Evolutionary conservation across 768 basidiomycete genomes (phyloP).

Genomic region (Cubamyces lactineus): DNA sequence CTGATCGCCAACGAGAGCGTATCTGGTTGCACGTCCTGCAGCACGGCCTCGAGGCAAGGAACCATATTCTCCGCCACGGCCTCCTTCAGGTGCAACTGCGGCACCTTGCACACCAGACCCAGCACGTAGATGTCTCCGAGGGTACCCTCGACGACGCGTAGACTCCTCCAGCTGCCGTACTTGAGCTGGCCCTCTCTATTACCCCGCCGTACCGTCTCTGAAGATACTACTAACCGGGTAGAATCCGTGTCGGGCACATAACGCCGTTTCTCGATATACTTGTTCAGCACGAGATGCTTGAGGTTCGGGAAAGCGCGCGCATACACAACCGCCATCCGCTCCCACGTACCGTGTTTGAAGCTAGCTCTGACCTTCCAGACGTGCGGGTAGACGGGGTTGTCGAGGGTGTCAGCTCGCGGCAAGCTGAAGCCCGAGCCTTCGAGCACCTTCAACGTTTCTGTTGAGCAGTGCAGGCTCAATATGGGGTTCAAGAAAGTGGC

Average conservation of each 20-base stretch:
- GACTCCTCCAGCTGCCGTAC: constrained; percentile 8
- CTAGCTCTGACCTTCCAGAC: constrained; percentile 1
- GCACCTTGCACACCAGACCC: constrained; percentile 14
- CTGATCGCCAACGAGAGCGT: neutral
- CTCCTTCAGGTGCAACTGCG: constrained; percentile 7
- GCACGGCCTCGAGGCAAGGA: neutral
- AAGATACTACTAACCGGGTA: neutral
- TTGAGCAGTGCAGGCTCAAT: neutral
- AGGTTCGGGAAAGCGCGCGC: constrained; percentile 12
- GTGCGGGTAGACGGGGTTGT: constrained; percentile 12
- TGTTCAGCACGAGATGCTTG: constrained; percentile 10
- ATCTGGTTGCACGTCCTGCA: constrained; percentile 8
- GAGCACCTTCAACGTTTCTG: constrained; percentile 13
- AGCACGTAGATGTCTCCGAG: constrained; percentile 11
- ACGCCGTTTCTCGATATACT: neutral
- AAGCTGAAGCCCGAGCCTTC: constrained; percentile 7
- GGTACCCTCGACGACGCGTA: constrained; percentile 15
- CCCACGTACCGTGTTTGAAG: neutral
- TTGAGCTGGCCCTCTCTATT: constrained; percentile 10
- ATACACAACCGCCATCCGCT: constrained; percentile 12
- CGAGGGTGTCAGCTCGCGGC: neutral
- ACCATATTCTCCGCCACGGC: neutral
- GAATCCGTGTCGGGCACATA: neutral
- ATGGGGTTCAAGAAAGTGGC: constrained; percentile 13
- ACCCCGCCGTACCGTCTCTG: neutral